Evolutionary conservation across 2,329 filamentous ascomycete species (phyloP), one percentile per base, ranked within the genome.

Genomic region (Trichoderma afroharzianum): DNA sequence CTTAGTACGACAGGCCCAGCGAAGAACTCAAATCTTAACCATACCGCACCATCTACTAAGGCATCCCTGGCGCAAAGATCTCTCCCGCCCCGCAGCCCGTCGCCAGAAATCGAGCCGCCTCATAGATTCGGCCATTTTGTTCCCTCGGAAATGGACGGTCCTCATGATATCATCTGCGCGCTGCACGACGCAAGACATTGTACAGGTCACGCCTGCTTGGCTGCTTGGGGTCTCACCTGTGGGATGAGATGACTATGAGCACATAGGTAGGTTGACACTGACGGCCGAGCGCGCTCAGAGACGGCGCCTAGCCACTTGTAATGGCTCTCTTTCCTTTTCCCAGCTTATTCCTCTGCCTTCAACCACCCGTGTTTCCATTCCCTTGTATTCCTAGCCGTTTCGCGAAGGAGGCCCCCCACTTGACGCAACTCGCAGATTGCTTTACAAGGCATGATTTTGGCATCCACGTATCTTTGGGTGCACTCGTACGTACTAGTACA

Each of bases 381-480:
- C 32, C 67, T 53, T 69, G 57, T 33, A 50, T 62, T 33, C 39
- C 28, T 50, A 50, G 32, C 47, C 39, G 24, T 69, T 36, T 30
- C 47, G 43, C 26, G 21, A 33, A 24, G 57, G 24, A 47, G 39
- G 39, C 57, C 67, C 64, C 28, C 28, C 57, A 62, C 63, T 57
- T 57, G 28, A 66, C 47, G 63, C 63, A 33, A 18, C 43, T 36
- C 63, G 50, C n/a, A 47, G 6, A 30, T 69, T 15, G 39, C 55
- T 50, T 58, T 50, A 6, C 39, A 33, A 68, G 64, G 53, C 43
- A 39, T 55, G 50, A 67, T 39, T 39, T 55, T 36, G 30, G 33
- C 63, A 43, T 67, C 63, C 63, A 58, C 63, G 63, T 67, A 67
- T 67, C 50, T 58, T 53, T 58, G 63, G 63, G 63, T 43, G 18